phyloP scores from a whole-genome alignment of 1,139 yeast genomes.

The Geotrichum carabidarum region DNA sequence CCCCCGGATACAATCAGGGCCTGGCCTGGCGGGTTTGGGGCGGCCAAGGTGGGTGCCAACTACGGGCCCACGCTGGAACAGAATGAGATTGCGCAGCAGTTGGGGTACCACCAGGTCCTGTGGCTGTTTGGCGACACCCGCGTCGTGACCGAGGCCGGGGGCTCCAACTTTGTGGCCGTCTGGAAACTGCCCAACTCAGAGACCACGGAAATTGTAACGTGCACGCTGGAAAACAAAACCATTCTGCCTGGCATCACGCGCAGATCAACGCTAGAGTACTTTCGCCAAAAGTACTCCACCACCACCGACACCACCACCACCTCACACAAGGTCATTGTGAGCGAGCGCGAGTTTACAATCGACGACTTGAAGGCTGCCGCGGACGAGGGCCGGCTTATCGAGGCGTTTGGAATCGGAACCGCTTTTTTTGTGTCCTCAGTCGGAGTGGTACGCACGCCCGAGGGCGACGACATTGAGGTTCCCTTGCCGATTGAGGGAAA shows the following conservation, averaged over 20 bases:
- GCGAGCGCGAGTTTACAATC: constrained; percentile 41
- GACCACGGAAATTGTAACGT: constrained; percentile 41
- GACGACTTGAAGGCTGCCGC: constrained; percentile 39
- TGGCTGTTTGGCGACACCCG: constrained; percentile 44
- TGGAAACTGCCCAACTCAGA: constrained; percentile 34
- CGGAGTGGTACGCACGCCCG: constrained; percentile 36
- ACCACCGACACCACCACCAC: no score
- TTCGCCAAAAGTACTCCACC: constrained; percentile 28
- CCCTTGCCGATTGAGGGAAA: constrained; percentile 29
- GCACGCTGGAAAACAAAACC: constrained; percentile 42
- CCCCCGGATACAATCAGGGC: constrained; percentile 42
- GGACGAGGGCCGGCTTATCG: constrained; percentile 40
- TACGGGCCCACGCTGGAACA: constrained; percentile 45
- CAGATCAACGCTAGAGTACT: constrained; percentile 41
- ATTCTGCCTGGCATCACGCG: constrained; percentile 46
- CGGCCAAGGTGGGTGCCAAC: constrained; percentile 45
- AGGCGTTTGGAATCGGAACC: constrained; percentile 45
- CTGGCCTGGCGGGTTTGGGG: constrained; percentile 48
- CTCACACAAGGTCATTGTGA: constrained; percentile 30
- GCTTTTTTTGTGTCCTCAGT: constrained; percentile 44
- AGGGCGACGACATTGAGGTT: constrained; percentile 37
- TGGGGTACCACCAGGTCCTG: constrained; percentile 44
- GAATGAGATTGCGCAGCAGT: constrained; percentile 37
- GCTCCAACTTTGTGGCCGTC: constrained; percentile 43
- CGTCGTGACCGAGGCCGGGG: constrained; percentile 46